Evolutionary conservation across 768 basidiomycete genomes (phyloP).

Genomic region (Kwoniella heveanensis): DNA sequence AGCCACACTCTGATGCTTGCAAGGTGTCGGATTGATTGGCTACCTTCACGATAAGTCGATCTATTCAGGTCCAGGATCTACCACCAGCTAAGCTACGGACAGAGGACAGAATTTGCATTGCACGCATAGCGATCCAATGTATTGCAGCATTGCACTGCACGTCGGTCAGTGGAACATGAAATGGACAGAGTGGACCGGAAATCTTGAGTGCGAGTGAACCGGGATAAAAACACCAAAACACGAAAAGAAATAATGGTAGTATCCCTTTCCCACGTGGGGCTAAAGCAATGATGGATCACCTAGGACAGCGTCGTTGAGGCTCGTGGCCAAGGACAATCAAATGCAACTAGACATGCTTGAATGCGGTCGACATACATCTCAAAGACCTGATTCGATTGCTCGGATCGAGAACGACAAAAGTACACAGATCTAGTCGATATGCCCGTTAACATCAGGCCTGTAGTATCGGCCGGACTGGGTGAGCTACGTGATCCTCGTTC

Average conservation of each 20-base stretch:
- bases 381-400: neutral
- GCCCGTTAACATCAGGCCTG: conserved; percentile 45
- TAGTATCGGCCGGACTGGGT: conserved; percentile 54
- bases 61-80: too few species aligned
- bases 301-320: too few species aligned
- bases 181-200: conserved; percentile 2
- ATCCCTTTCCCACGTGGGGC: neutral
- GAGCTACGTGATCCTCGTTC: conserved; percentile 10
- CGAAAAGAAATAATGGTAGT: neutral
- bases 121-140: neutral
- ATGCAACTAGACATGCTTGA: neutral
- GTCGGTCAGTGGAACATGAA: too few species aligned
- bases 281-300: neutral
- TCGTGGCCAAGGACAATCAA: too few species aligned
- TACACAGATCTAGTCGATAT: conserved; percentile 14
- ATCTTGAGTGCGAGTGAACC: neutral
- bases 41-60: too few species aligned
- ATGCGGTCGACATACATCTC: too few species aligned
- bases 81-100: too few species aligned
- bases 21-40: too few species aligned
- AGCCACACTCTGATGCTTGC: neutral
- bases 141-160: too few species aligned
- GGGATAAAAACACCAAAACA: conserved; percentile 2
- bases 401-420: neutral
- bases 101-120: neutral